Evolutionary conservation across 2,329 filamentous ascomycete genomes (phyloP), one percentile per base, ranked within the genome.

Genomic region (Colletotrichum australisinense): DNA sequence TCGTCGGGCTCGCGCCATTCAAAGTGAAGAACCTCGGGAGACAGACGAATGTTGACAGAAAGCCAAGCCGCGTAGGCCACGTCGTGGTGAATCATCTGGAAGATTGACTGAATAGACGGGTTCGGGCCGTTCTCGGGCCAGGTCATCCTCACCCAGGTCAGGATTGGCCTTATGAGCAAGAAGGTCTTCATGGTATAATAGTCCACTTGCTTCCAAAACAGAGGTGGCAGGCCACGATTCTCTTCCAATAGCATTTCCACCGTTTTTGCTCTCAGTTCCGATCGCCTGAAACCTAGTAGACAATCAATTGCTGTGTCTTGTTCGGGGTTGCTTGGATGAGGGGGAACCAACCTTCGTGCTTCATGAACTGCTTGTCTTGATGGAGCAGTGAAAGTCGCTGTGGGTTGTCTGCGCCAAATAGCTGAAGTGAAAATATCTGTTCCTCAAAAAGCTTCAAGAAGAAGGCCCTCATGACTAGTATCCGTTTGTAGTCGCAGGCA

Each of bases 151-250:
- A 77, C 69, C 60, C 75, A 77, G 8, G 64, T 69, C 60, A 79
- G 78, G 1, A 78, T 63, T 5, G 79, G 80, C 2, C 79, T 57
- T 9, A 83, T 62, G 32, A 82, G 52, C 24, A 63, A 59, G 28
- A 78, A 56, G 19, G 77, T 76, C 53, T 75, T 76, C 5, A 67
- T 67, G 38, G 78, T 73, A 2, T 81, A 52, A 35, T 75, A 76
- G 62, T 83, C 81, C 4, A 83, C 80, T 26, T 78, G 67, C 1
- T 72, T 56, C 81, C 80, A 82, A 57, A 82, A 83, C 0, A 70
- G 57, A 5, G 76, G 75, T 5, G 81, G 79, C 1, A 75, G 56
- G 1, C 75, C 77, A 11, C 59, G 38, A 7, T 35, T 74, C 8
- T 57, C 32, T 5, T 72, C 56, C 11, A 83, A 77, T 60, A 80